phyloP scores from a whole-genome alignment of 2,329 filamentous ascomycete species.

The Penicillium digitatum region DNA sequence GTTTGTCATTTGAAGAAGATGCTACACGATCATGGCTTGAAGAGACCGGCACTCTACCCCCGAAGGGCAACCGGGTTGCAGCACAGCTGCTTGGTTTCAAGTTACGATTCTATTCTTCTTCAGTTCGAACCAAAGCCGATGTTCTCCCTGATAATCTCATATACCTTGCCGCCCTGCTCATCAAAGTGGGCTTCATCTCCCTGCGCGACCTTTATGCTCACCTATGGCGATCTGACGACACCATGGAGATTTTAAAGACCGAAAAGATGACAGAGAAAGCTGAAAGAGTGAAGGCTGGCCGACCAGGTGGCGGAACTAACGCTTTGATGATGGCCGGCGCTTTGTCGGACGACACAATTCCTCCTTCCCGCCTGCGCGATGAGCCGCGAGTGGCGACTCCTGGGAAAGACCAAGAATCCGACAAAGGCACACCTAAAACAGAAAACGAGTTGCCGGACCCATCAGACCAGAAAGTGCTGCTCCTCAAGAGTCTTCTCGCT shows the following conservation, averaged over 20 bases:
- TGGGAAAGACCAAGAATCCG: conserved; percentile 52
- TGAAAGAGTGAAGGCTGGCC: conserved; percentile 68
- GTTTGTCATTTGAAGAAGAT: conserved; percentile 47
- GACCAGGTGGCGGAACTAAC: conserved; percentile 70
- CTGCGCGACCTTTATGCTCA: conserved; percentile 87
- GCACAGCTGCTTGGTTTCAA: conserved; percentile 97
- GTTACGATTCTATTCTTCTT: conserved; percentile 85
- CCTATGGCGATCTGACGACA: conserved; percentile 76
- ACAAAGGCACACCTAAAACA: conserved; percentile 34
- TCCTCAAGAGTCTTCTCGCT: conserved; percentile 79
- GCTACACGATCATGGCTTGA: conserved; percentile 71
- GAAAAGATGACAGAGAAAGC: conserved; percentile 71
- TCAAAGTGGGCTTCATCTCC: conserved; percentile 97
- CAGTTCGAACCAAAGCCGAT: conserved; percentile 69
- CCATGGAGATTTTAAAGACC: conserved; percentile 71
- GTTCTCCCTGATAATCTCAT: conserved; percentile 86
- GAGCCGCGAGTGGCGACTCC: conserved; percentile 51
- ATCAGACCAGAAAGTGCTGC: conserved; percentile 78
- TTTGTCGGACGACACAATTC: conserved; percentile 72
- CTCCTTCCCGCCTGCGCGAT: conserved; percentile 51
- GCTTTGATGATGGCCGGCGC: conserved; percentile 83
- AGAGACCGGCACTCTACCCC: conserved; percentile 74
- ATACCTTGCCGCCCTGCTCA: conserved; percentile 82
- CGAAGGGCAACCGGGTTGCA: conserved; percentile 81
- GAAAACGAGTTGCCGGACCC: conserved; percentile 63